Base-by-base conservation (phyloP, 1,284 basidiomycete genomes). In the Cutaneotrichosporon cavernicola region DNA sequence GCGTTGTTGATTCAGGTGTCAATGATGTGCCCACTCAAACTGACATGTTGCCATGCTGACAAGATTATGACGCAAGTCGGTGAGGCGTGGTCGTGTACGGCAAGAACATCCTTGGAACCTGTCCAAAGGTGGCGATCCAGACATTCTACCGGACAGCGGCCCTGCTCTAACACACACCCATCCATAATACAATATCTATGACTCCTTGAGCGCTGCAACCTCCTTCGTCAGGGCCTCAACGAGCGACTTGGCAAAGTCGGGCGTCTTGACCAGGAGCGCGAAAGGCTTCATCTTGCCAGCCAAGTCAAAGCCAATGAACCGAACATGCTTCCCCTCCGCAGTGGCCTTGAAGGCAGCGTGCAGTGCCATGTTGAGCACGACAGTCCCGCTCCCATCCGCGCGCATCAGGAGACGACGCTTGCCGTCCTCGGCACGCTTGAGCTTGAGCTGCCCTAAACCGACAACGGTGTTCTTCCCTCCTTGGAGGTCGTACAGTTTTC, bases 141-240 rank as follows among this genome's bases (percentile, higher is more conserved):
- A 43, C 40, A 13, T 13, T 13, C 14, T 9, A 43, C 40, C 11
- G 11, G 13, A 16, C 40, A 6, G 10, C 40, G 40, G 14, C 16
- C 14, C 16, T 13, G 14, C 6, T 38, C 46, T 32, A 34, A 49
- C 16, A 13, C 13, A 10, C 16, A 56, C 36, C 18, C n/a, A 21
- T 50, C 49, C 22, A 26, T 26, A 26, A 50, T 50, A 50, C 49
- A 50, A 50, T 49, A 26, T 50, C 59, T 55, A 61, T 31, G 38
- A 32, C 47, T 53, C 51, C 8, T 60, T 40, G 14, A 50, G 50
- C 14, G 63, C 67, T 58, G 70, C 82, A 14, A 89, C 84, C 78
- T 91, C 89, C 68, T 84, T 84, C 36, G 88, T 86, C 26, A 91
- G 73, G 11, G 84, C 86, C 18, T 82, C 82, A 69, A 86, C 86